Conservation (phyloP, 2,329 filamentous ascomycete species). For the Verticillium nonalfalfae region DNA sequence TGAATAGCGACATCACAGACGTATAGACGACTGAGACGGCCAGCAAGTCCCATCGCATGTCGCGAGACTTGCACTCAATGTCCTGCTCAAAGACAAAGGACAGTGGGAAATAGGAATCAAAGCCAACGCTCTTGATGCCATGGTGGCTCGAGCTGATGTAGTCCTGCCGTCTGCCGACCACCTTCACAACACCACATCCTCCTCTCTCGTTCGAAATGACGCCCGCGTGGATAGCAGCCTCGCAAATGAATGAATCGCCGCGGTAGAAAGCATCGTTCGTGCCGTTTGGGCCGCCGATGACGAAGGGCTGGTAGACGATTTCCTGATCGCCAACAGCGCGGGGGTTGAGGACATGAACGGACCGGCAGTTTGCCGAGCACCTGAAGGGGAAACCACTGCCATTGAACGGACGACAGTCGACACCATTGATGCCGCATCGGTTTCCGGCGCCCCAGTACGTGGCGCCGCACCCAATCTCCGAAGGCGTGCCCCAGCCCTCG, state of each 20-base stretch:
- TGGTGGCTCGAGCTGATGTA: constrained; percentile 62
- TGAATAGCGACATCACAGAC: constrained; percentile 72
- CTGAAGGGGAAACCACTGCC: constrained; percentile 61
- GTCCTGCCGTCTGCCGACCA: constrained; percentile 60
- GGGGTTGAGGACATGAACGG: constrained; percentile 60
- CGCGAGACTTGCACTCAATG: constrained; percentile 62
- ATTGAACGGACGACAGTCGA: constrained; percentile 68
- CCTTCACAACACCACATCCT: constrained; percentile 74
- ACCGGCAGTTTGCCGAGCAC: constrained; percentile 67
- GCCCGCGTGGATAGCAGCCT: constrained; percentile 77
- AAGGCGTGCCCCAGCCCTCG: constrained; percentile 59
- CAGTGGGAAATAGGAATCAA: constrained; percentile 85
- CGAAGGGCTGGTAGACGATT: constrained; percentile 56
- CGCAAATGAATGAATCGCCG: constrained; percentile 84
- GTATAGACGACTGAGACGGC: constrained; percentile 78
- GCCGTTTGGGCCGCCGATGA: constrained; percentile 59
- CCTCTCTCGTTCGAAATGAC: constrained; percentile 65
- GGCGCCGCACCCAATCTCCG: constrained; percentile 58
- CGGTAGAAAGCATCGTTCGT: constrained; percentile 60
- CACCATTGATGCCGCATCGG: constrained; percentile 67
- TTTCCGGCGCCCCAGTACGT: constrained; percentile 69
- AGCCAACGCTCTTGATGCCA: constrained; percentile 69
- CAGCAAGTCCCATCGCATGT: constrained; percentile 79
- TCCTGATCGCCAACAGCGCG: constrained; percentile 68
- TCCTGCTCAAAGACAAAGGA: constrained; percentile 70